Conservation (phyloP, 805 yeast genomes). For the Wickerhamomyces subpelliculosus region DNA sequence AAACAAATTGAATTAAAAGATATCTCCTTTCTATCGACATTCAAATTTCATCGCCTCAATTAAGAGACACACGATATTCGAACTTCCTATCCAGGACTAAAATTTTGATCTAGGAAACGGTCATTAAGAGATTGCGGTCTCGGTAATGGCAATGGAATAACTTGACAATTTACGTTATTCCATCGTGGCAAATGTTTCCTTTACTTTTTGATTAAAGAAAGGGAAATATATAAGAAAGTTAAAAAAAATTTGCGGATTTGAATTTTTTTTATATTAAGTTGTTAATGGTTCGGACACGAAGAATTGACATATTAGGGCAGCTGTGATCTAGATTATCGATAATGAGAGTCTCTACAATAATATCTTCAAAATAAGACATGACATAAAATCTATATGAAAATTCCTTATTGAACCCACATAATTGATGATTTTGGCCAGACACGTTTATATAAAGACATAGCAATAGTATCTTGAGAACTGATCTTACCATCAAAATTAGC, state of each 20-base stretch:
- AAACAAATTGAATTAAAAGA: no score
- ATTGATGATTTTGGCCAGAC: constrained; percentile 70
- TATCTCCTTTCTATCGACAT: constrained; percentile 27
- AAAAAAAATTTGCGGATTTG: neutral
- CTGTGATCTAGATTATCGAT: neutral
- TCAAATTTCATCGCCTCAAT: constrained; percentile 19
- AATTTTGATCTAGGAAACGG: constrained; percentile 21
- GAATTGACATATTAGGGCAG: neutral
- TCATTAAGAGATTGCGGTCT: constrained; percentile 23
- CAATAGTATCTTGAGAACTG: constrained; percentile 87
- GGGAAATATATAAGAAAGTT: constrained; percentile 9
- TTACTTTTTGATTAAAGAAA: constrained; percentile 25
- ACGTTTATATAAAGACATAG: constrained; percentile 89
- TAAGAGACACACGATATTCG: constrained; percentile 18
- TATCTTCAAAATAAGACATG: no score
- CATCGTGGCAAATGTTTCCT: constrained; percentile 28
- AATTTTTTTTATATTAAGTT: neutral
- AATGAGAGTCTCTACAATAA: neutral
- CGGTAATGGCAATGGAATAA: constrained; percentile 26
- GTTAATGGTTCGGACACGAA: neutral
- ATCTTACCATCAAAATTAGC: constrained; percentile 90
- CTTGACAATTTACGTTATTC: constrained; percentile 19
- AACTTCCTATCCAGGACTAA: constrained; percentile 26
- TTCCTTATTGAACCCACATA: constrained; percentile 23
- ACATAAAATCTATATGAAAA: neutral